Base-by-base conservation (phyloP, 83 land plant species). In the Picea abies region DNA sequence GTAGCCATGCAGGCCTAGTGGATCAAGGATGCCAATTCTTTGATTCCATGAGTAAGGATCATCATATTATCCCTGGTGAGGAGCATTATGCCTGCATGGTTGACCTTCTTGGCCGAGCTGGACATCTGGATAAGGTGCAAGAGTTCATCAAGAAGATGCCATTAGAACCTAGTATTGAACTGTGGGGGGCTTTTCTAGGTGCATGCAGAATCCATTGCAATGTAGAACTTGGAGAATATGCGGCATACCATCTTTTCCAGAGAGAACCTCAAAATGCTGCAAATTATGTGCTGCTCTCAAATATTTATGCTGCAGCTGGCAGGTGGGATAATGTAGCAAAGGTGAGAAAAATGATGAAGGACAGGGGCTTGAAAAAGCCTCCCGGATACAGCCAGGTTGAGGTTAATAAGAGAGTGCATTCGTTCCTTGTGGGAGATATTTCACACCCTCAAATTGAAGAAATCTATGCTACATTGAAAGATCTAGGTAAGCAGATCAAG, bases 1-100 rank as follows among this genome's bases (percentile, higher is more conserved):
- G 95, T 63, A 89, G 95, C 76, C 85, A 93, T 82, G 82, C 90
- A 23, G 95, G 95, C 3, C 77, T 93, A 62, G 91, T 93, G 44
- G 88, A 86, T 65, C 87, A 93, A 68, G 93, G 95, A 23, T 81
- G 91, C 49, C 22, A 71, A 17, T 76, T 89, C n/a, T 93, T 87
- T 69, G 58, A 89, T 41, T 83, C 90, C 10, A 91, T 93, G 93
- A 79, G 85, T 44, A 79, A 58, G 5, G 84, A 86, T 39, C 89
- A 82, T 84, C 79, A 77, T 2, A 84, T 91, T 62, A 66, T 26
- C 25, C 88, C 95, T 4, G 81, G 87, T 26, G 20, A 68, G 62
- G 93, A 91, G 72, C 95, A 93, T 49, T 84, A 80, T 81, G 84
- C 87, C 56, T 93, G 95, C 84, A 85, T 93, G 63, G 89, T 85